A percentile compares a stretch with the other conserved stretches of the same genome.
phyloP scores from a whole-genome alignment of 2,329 filamentous ascomycete species.

The Beauveria asiatica region DNA sequence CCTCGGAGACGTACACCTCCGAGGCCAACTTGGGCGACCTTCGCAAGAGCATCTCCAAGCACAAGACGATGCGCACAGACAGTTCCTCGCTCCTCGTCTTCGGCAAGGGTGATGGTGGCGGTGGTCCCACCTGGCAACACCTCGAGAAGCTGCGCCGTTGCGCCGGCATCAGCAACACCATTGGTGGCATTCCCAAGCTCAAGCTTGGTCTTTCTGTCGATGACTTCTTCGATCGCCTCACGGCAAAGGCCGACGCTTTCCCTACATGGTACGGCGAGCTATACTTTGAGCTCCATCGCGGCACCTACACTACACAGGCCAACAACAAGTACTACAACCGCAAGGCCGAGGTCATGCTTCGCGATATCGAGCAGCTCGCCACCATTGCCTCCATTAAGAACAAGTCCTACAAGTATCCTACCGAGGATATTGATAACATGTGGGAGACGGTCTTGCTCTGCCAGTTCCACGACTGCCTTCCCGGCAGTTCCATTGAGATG shows the following conservation, averaged over 20 bases:
- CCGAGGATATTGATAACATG: constrained; percentile 87
- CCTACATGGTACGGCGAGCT: constrained; percentile 97
- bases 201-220: constrained; percentile 87
- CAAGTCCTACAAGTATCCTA: constrained; percentile 77
- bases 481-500: constrained; percentile 94
- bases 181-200: constrained; percentile 70
- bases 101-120: constrained; percentile 92
- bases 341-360: constrained; percentile 72
- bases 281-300: constrained; percentile 94
- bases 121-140: constrained; percentile 88
- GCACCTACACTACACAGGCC: constrained; percentile 93
- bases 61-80: constrained; percentile 94
- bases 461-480: constrained; percentile 96
- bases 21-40: constrained; percentile 93
- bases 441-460: constrained; percentile 90
- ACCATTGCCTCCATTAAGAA: constrained; percentile 73
- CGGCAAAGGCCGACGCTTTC: constrained; percentile 69
- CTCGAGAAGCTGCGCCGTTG: constrained; percentile 90
- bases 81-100: constrained; percentile 85
- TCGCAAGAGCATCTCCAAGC: constrained; percentile 77
- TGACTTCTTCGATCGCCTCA: constrained; percentile 81
- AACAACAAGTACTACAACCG: constrained; percentile 97
- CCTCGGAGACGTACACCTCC: constrained; percentile 90
- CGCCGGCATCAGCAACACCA: constrained; percentile 82
- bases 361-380: constrained; percentile 80